Evolutionary conservation across 352 stramenopile species (phyloP).

Genomic region (Globisporangium okanoganense): DNA sequence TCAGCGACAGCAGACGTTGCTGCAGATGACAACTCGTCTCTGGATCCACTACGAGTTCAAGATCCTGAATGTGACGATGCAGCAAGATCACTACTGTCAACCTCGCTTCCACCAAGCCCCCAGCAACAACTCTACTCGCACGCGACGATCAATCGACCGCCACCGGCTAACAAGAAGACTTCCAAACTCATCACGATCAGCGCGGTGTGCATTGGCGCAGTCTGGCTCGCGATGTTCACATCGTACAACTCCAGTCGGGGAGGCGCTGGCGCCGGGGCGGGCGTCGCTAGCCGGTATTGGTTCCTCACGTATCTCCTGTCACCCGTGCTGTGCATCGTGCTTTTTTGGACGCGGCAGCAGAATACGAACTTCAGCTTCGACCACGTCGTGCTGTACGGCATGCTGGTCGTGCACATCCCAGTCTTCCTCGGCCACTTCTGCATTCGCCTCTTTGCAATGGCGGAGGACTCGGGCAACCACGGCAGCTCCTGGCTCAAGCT

Average conservation of each 20-base stretch:
- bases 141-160: constrained; percentile 15
- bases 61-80: background rate
- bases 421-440: constrained; percentile 81
- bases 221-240: constrained; percentile 73
- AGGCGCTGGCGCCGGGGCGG: constrained; percentile 9
- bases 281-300: constrained; percentile 36
- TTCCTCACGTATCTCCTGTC: constrained; percentile 63
- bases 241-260: constrained; percentile 50
- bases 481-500: constrained; percentile 65
- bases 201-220: constrained; percentile 25
- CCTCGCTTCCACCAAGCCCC: background rate
- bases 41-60: background rate
- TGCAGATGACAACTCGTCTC: background rate
- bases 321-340: constrained; percentile 48
- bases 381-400: constrained; percentile 67
- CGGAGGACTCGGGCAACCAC: constrained; percentile 32
- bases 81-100: background rate
- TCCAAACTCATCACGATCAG: constrained; percentile 43
- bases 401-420: constrained; percentile 72
- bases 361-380: constrained; percentile 51
- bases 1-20: constrained; percentile 7
- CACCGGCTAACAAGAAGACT: constrained; percentile 10
- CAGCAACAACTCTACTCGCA: constrained; percentile 1
- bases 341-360: constrained; percentile 48
- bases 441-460: constrained; percentile 66